Conservation (phyloP, 2,329 filamentous ascomycete species). For the Calonectria multiphialidica region DNA sequence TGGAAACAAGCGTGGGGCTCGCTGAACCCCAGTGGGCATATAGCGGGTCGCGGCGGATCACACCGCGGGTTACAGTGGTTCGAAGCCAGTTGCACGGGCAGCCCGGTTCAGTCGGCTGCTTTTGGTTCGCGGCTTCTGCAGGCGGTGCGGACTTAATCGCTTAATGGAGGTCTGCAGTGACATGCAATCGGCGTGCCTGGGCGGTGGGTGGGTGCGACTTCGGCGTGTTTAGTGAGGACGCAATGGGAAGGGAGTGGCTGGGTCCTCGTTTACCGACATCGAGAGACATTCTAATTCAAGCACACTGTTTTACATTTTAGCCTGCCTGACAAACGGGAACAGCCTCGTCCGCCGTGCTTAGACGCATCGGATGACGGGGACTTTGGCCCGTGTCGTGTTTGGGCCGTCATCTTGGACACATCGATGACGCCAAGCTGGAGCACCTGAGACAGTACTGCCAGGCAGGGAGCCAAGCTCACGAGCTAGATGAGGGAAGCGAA, state of each 20-base stretch:
- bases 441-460: neutral
- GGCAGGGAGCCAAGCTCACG: neutral
- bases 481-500: neutral
- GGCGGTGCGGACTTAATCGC: conserved; percentile 2
- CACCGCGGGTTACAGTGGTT: neutral
- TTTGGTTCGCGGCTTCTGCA: conserved; percentile 3
- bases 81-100: neutral
- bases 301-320: neutral
- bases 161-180: neutral
- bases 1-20: conserved; percentile 21
- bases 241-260: neutral
- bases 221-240: neutral
- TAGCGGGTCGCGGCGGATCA: conserved; percentile 12
- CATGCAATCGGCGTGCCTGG: neutral
- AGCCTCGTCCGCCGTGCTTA: neutral
- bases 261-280: neutral
- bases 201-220: neutral
- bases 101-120: neutral
- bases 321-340: neutral
- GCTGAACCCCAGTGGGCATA: neutral
- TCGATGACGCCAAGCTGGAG: neutral
- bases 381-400: neutral
- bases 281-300: neutral
- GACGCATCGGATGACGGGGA: neutral
- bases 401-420: neutral